These are phyloP conservation scores for Xylaria palmicola DNA, from an alignment of 495 filamentous ascomycete genomes.

Conservation along the genomic window DNA sequence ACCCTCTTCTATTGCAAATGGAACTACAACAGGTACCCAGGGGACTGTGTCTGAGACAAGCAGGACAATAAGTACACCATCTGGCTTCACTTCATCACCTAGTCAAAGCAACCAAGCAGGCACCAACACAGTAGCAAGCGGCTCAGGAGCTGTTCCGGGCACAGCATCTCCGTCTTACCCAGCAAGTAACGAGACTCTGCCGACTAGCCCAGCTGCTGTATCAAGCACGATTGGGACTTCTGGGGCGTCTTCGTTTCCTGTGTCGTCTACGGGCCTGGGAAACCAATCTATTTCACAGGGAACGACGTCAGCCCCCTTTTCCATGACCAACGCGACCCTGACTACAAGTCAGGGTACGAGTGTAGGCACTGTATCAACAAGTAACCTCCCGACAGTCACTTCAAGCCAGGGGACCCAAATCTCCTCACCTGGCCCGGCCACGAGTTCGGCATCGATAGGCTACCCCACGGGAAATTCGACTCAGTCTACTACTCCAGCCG, in stretches of 20 bases:
- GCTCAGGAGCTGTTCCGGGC: background rate
- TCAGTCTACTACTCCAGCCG: background rate
- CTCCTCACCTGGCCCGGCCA: background rate
- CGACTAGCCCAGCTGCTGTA: background rate
- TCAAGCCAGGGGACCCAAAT: background rate
- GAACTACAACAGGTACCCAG: background rate
- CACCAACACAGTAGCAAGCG: background rate
- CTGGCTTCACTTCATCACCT: background rate
- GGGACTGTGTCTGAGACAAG: background rate
- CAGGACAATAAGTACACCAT: background rate
- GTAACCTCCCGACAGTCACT: background rate
- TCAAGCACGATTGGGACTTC: background rate
- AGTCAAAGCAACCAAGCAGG: background rate
- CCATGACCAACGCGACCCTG: slow-evolving; percentile 23
- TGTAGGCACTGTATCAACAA: background rate
- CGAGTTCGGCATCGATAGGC: background rate
- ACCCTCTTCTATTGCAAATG: background rate
- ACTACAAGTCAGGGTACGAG: slow-evolving; percentile 12
- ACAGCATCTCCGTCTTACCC: background rate
- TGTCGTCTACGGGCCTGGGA: background rate
- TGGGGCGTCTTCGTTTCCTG: background rate
- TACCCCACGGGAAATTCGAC: background rate
- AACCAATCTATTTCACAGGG: slow-evolving; percentile 4
- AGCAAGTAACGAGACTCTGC: background rate
- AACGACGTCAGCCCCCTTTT: slow-evolving; percentile 15